A percentile compares a stretch with the other conserved stretches of the same genome.
Evolutionary conservation across 2,329 filamentous ascomycete genomes (phyloP).

Genomic region (Diaporthe batatas): DNA sequence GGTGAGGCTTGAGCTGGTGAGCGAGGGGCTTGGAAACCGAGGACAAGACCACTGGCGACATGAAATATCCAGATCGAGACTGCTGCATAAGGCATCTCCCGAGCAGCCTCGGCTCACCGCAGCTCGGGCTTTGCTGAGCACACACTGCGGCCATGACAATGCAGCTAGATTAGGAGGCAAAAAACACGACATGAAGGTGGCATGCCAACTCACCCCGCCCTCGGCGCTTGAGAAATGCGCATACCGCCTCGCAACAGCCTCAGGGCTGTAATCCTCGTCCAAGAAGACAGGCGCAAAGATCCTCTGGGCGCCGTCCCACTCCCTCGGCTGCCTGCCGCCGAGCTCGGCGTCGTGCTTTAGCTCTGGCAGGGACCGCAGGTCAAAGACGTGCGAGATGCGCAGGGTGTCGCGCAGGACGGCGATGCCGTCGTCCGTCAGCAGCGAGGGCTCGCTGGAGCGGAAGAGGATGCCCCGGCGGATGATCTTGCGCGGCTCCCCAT

Average conservation of each 20-base stretch:
- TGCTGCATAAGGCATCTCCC: background rate
- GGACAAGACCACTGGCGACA: background rate
- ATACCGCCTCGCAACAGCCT: conserved; percentile 72
- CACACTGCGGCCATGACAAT: background rate
- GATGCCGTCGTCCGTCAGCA: conserved; percentile 67
- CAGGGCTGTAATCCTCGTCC: conserved; percentile 72
- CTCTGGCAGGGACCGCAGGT: conserved; percentile 75
- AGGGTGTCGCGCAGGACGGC: conserved; percentile 62
- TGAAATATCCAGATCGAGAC: background rate
- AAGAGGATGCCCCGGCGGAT: conserved; percentile 70
- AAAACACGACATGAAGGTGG: background rate
- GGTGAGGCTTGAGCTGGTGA: background rate
- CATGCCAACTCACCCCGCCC: conserved; percentile 52
- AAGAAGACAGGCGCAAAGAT: conserved; percentile 76
- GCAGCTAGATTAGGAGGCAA: conserved; percentile 35
- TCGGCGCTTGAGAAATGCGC: conserved; percentile 70
- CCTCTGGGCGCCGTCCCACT: conserved; percentile 65
- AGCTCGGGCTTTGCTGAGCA: background rate
- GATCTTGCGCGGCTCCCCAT: conserved; percentile 46
- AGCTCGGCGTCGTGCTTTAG: conserved; percentile 59
- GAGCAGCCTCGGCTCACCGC: conserved; percentile 16
- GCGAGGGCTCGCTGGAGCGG: conserved; percentile 76
- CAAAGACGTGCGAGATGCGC: conserved; percentile 75
- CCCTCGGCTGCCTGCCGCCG: conserved; percentile 53
- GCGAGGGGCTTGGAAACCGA: no score